These are phyloP conservation scores for Beauveria sp. DNA, from an alignment of 2,329 filamentous ascomycete genomes.

Conservation along the genomic window DNA sequence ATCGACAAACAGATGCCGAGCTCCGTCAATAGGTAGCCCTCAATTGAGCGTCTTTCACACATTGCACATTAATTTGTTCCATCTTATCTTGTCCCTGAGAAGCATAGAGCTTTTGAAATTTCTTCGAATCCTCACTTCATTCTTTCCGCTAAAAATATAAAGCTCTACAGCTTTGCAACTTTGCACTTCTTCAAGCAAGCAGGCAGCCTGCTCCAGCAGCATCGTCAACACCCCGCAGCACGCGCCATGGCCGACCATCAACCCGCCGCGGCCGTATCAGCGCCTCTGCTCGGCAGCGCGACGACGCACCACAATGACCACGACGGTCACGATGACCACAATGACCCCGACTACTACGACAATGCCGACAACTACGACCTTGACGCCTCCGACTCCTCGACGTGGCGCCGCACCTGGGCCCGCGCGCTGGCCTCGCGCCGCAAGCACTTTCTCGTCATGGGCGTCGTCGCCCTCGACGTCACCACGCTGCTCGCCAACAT, in stretches of 20 bases:
- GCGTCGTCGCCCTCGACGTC: conserved; percentile 38
- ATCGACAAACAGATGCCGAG: no score
- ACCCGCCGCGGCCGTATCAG: neutral
- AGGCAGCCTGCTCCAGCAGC: neutral
- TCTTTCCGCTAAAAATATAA: no score
- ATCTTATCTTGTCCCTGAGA: no score
- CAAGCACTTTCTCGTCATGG: conserved; percentile 39
- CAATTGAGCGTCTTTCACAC: no score
- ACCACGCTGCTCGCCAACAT: conserved; percentile 38
- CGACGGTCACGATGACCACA: neutral
- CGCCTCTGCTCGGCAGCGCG: neutral
- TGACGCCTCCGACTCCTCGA: neutral
- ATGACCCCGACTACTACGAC: neutral
- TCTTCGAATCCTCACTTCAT: no score
- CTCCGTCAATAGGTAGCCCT: no score
- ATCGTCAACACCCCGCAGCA: no score
- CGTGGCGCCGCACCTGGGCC: neutral
- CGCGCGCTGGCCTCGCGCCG: conserved; percentile 26
- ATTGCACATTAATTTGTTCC: no score
- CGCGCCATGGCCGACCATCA: neutral
- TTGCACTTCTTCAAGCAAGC: neutral
- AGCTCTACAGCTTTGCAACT: no score
- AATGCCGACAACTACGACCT: neutral
- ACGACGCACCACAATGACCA: neutral
- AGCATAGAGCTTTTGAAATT: no score